Conservation (phyloP, 306 rosid genomes). For the Cucurbita pepo region DNA sequence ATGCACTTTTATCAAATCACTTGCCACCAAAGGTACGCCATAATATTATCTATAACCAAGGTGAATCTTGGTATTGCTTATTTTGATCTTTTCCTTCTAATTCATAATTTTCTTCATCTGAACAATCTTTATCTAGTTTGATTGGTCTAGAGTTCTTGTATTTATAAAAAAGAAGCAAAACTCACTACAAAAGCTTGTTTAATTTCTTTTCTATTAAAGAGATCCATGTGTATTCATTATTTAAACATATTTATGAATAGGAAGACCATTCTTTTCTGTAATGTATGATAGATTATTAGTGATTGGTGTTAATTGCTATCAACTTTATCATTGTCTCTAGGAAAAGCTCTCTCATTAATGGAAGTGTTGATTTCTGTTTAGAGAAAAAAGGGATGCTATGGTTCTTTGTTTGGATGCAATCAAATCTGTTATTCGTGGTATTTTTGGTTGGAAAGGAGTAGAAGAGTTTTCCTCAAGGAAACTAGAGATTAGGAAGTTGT, state of each 20-base stretch:
- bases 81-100: background rate
- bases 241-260: background rate
- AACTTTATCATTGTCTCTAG: background rate
- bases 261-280: background rate
- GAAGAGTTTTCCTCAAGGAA: background rate
- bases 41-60: conserved; percentile 9
- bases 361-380: background rate
- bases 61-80: background rate
- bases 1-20: conserved; percentile 80
- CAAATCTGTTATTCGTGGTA: background rate
- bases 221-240: background rate
- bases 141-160: background rate
- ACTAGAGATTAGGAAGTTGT: background rate
- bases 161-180: background rate
- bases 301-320: background rate
- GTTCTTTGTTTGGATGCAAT: background rate
- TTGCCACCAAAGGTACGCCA: conserved; percentile 81
- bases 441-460: background rate
- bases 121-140: background rate
- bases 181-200: background rate
- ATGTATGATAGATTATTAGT: background rate
- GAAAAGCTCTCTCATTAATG: background rate
- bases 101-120: background rate
- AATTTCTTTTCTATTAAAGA: background rate
- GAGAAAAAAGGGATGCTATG: background rate